These are phyloP conservation scores for Hypholoma fasciculare DNA, from an alignment of 768 basidiomycete species.

Conservation along the genomic window DNA sequence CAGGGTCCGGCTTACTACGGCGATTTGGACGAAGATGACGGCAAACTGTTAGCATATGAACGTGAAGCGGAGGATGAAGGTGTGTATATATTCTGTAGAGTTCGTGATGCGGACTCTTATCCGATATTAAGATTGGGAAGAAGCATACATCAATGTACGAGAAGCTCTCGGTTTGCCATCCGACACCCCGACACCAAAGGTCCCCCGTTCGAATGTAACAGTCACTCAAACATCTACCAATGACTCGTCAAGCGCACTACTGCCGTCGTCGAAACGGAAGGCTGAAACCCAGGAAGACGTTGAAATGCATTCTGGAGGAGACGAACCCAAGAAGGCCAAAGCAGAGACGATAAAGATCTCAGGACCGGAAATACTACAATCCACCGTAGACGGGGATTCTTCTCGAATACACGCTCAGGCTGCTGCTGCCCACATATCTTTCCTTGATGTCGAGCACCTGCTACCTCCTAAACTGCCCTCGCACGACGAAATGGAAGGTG, in stretches of 20 bases:
- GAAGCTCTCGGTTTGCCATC: conserved; percentile 50
- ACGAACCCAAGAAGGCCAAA: conserved; percentile 35
- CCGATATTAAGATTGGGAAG: conserved; percentile 58
- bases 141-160: conserved; percentile 55
- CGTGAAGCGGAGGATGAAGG: conserved; percentile 71
- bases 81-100: conserved; percentile 27
- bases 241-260: conserved; percentile 20
- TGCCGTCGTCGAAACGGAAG: conserved; percentile 52
- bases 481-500: conserved; percentile 74
- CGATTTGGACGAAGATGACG: conserved; percentile 81
- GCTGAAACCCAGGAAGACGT: conserved; percentile 44
- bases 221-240: conserved; percentile 14
- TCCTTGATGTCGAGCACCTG: conserved; percentile 72
- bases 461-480: conserved; percentile 76
- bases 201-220: conserved; percentile 40
- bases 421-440: conserved; percentile 71
- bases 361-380: conserved; percentile 23
- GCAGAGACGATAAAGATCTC: conserved; percentile 18
- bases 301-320: conserved; percentile 33
- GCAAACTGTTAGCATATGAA: conserved; percentile 71
- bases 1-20: conserved; percentile 91
- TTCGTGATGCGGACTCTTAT: not conserved
- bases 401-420: conserved; percentile 46
- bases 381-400: conserved; percentile 25
- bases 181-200: conserved; percentile 51